A percentile compares a stretch with the other conserved stretches of the same genome.
These are phyloP conservation scores for Meyerozyma athensensis DNA, from an alignment of 1,139 yeast species.

Conservation along the genomic window DNA sequence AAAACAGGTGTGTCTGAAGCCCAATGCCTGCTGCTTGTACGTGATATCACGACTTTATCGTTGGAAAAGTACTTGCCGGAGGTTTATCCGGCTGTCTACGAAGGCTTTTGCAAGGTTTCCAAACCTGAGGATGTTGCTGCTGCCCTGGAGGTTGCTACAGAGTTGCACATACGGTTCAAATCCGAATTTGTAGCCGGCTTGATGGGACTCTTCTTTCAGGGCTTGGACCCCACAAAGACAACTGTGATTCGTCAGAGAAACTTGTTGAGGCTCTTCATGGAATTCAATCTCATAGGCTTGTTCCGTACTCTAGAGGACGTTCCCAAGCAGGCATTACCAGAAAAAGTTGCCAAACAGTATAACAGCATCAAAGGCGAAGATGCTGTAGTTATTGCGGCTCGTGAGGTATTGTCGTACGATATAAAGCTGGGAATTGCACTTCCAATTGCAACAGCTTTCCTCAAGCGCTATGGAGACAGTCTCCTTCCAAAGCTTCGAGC, in stretches of 20 bases:
- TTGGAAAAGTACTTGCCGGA: slow-evolving; percentile 78
- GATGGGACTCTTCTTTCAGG: slow-evolving; percentile 42
- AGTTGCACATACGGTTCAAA: slow-evolving; percentile 72
- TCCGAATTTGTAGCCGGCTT: slow-evolving; percentile 49
- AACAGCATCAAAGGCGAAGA: slow-evolving; percentile 26
- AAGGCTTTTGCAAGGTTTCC: slow-evolving; percentile 53
- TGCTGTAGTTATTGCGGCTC: slow-evolving; percentile 45
- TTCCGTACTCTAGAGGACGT: slow-evolving; percentile 40
- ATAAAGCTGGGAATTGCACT: slow-evolving; percentile 45
- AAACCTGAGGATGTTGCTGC: slow-evolving; percentile 60
- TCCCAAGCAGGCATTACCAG: slow-evolving; percentile 23
- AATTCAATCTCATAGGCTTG: slow-evolving; percentile 60
- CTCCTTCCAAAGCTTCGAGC: slow-evolving; percentile 28
- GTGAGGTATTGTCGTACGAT: slow-evolving; percentile 50
- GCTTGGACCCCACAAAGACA: slow-evolving; percentile 36
- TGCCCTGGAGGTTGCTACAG: slow-evolving; percentile 64
- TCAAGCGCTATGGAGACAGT: slow-evolving; percentile 42
- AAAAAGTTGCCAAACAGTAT: slow-evolving; percentile 16
- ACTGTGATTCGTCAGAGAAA: slow-evolving; percentile 46
- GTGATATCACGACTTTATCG: slow-evolving; percentile 60
- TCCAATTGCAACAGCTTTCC: slow-evolving; percentile 42
- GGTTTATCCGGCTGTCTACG: slow-evolving; percentile 57
- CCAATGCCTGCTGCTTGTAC: slow-evolving; percentile 37
- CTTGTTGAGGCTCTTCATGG: slow-evolving; percentile 53
- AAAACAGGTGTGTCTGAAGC: slow-evolving; percentile 54